A percentile compares a stretch with the other conserved stretches of the same genome.
These are phyloP conservation scores for Lepiota brunneoincarnata DNA, from an alignment of 768 basidiomycete genomes.

Conservation along the genomic window DNA sequence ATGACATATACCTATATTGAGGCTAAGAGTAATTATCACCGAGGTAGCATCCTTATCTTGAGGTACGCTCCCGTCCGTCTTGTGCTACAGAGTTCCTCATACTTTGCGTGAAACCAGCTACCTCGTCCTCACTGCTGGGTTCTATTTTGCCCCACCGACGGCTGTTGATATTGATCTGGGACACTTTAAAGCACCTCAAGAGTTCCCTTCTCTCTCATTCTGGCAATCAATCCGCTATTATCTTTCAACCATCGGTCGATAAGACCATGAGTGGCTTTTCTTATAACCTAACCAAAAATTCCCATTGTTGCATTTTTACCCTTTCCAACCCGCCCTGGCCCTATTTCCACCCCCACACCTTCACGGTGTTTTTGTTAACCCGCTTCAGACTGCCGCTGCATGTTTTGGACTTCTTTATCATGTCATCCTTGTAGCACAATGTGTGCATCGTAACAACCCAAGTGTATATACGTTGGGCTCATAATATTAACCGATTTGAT, in stretches of 20 bases:
- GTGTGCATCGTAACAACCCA: neutral
- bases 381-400: no score
- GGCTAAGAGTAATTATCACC: slow-evolving; percentile 97
- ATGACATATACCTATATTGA: slow-evolving; percentile 99
- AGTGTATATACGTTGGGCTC: neutral
- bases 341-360: no score
- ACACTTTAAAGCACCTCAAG: slow-evolving; percentile 16
- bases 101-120: slow-evolving; percentile 53
- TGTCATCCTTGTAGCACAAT: neutral
- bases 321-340: neutral
- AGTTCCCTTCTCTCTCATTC: slow-evolving; percentile 24
- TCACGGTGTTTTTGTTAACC: no score
- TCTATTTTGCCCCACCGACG: slow-evolving; percentile 81
- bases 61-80: slow-evolving; percentile 49
- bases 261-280: slow-evolving; percentile 8
- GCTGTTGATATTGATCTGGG: slow-evolving; percentile 38
- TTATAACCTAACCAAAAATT: neutral
- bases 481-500: neutral
- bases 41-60: slow-evolving; percentile 92
- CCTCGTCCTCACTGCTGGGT: slow-evolving; percentile 86
- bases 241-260: slow-evolving; percentile 25
- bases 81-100: neutral
- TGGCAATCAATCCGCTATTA: slow-evolving; percentile 41
- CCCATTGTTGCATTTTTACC: neutral
- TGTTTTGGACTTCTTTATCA: neutral